Evolutionary conservation across 1,284 basidiomycete species (phyloP).

Genomic region (Tilletia walkeri): DNA sequence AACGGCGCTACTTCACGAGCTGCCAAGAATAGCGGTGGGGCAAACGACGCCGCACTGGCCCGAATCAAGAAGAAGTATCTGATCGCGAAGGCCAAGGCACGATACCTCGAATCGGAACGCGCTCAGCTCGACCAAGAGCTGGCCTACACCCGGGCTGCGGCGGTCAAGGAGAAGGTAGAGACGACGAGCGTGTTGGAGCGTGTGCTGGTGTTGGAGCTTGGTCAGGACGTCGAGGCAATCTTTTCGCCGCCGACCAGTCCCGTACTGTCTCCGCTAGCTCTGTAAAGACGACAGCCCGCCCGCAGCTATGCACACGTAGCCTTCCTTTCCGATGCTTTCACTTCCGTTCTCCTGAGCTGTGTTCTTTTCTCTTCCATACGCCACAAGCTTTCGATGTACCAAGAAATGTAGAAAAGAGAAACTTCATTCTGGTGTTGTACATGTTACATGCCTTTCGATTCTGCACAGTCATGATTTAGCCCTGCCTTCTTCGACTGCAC

Average conservation of each 20-base stretch:
- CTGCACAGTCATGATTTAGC: background rate
- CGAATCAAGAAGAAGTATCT: constrained; percentile 37
- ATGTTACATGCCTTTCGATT: too few relatives aligned
- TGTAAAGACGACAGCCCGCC: background rate
- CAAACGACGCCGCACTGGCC: constrained; percentile 16
- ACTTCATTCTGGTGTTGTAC: too few relatives aligned
- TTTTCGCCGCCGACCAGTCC: constrained; percentile 32
- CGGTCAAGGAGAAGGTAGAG: constrained; percentile 23
- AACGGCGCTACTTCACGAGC: too few relatives aligned
- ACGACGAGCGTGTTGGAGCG: constrained; percentile 34
- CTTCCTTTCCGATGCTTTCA: too few relatives aligned
- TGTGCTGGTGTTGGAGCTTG: constrained; percentile 32
- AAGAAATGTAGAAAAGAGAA: too few relatives aligned
- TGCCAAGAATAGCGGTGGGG: too few relatives aligned
- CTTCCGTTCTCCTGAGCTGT: too few relatives aligned
- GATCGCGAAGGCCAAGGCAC: constrained; percentile 48
- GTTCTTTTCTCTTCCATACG: too few relatives aligned
- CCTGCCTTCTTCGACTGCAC: background rate
- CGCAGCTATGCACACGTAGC: too few relatives aligned
- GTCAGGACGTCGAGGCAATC: constrained; percentile 41
- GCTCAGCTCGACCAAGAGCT: constrained; percentile 35
- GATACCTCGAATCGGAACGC: constrained; percentile 26
- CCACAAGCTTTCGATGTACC: too few relatives aligned
- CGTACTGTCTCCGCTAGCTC: constrained; percentile 4
- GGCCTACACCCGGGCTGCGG: constrained; percentile 22